phyloP scores from a whole-genome alignment of 148 eudicot genomes.

The Chenopodium album region DNA sequence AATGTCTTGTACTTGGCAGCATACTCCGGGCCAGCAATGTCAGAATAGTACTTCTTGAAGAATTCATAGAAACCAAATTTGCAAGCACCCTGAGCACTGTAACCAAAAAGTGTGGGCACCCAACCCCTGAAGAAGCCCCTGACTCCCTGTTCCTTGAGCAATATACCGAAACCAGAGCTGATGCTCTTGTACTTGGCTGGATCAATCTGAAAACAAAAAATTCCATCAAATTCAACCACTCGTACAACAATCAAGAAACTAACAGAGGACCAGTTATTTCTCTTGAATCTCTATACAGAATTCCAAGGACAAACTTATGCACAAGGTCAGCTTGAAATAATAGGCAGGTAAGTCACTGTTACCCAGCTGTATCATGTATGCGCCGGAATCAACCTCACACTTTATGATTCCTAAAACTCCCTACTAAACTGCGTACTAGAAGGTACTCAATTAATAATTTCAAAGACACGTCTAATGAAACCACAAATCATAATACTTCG shows the following conservation, averaged over 20 bases:
- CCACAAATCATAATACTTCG: not conserved
- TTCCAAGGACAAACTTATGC: not conserved
- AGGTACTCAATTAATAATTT: not conserved
- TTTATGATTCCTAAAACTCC: too few species aligned
- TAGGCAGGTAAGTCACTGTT: not conserved
- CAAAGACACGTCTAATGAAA: not conserved
- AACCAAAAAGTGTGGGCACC: constrained; percentile 92
- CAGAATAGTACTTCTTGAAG: constrained; percentile 91
- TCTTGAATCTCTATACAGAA: not conserved
- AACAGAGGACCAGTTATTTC: not conserved
- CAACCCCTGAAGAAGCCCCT: constrained; percentile 91
- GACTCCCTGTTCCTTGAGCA: constrained; percentile 80
- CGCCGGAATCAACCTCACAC: not conserved
- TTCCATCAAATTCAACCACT: not conserved
- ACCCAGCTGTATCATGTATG: not conserved
- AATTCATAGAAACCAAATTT: constrained; percentile 89
- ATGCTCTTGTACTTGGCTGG: constrained; percentile 89
- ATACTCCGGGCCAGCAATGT: constrained; percentile 84
- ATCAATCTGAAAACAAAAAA: constrained; percentile 53
- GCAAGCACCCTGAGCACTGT: constrained; percentile 98
- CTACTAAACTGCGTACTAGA: not conserved
- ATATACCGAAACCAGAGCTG: constrained; percentile 74
- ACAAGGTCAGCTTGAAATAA: not conserved
- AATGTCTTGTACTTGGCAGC: constrained; percentile 84
- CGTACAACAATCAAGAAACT: not conserved